Conservation (phyloP, 1,139 yeast genomes). For the Blastobotrys proliferans region DNA sequence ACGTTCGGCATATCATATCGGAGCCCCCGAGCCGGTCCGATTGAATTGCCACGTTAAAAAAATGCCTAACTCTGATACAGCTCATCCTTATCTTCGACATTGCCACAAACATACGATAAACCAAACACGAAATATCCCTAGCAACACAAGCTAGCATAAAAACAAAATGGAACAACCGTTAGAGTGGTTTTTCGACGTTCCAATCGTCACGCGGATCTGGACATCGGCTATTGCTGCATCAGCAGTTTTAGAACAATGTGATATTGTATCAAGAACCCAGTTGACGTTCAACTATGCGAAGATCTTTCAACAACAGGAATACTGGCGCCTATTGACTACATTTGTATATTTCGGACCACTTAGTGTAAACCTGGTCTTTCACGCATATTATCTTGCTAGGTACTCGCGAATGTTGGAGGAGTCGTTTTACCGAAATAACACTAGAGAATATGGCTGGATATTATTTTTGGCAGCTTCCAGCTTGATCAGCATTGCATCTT, state of each 20-base stretch:
- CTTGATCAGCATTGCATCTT: conserved; percentile 33
- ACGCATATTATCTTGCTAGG: conserved; percentile 38
- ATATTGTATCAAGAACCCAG: conserved; percentile 28
- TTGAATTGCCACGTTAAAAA: too few relatives aligned
- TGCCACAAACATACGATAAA: too few relatives aligned
- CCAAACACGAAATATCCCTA: too few relatives aligned
- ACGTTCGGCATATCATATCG: too few relatives aligned
- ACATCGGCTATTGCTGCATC: conserved; percentile 30
- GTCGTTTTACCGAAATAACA: conserved; percentile 31
- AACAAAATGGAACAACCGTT: conserved; percentile 15
- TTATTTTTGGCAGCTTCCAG: conserved; percentile 29
- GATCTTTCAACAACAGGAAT: conserved; percentile 31
- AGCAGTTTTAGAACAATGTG: conserved; percentile 34
- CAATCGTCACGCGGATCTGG: conserved; percentile 32
- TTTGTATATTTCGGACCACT: conserved; percentile 43
- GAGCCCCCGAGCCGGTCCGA: too few relatives aligned
- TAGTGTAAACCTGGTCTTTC: conserved; percentile 36
- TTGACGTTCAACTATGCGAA: conserved; percentile 21
- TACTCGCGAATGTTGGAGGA: conserved; percentile 43
- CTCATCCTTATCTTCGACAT: too few relatives aligned
- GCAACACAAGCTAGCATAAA: too few relatives aligned
- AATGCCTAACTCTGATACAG: too few relatives aligned
- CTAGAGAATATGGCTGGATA: conserved; percentile 42
- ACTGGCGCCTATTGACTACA: conserved; percentile 43
- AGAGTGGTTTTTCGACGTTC: conserved; percentile 34